phyloP scores from a whole-genome alignment of 495 filamentous ascomycete species.

The Talaromyces borbonicus region DNA sequence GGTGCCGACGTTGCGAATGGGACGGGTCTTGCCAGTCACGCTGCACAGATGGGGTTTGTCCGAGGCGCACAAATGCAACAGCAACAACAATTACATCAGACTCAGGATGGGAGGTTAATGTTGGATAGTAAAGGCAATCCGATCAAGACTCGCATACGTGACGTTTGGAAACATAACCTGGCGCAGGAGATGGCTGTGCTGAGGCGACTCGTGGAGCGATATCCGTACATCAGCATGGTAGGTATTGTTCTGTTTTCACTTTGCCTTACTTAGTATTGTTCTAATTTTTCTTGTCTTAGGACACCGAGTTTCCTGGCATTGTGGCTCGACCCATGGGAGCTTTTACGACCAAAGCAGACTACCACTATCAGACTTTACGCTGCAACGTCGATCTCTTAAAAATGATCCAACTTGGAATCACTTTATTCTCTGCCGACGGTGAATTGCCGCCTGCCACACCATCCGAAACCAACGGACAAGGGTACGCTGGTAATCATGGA shows the following conservation, averaged over 20 bases:
- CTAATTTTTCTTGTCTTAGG: conserved; percentile 39
- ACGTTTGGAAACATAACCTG: conserved; percentile 89
- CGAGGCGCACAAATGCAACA: conserved; percentile 66
- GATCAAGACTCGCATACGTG: conserved; percentile 69
- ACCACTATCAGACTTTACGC: conserved; percentile 95
- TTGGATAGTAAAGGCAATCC: conserved; percentile 34
- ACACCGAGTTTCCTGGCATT: conserved; percentile 95
- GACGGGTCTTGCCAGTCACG: conserved; percentile 80
- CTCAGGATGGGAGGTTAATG: conserved; percentile 33
- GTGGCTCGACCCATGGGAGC: conserved; percentile 90
- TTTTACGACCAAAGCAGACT: conserved; percentile 89
- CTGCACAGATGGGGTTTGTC: conserved; percentile 76
- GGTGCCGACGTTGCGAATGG: conserved; percentile 49
- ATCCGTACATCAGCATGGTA: conserved; percentile 96
- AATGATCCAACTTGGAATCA: conserved; percentile 93
- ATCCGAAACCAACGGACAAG: conserved; percentile 45
- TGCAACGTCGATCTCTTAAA: conserved; percentile 96
- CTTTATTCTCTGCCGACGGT: conserved; percentile 78
- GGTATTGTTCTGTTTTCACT: conserved; percentile 15
- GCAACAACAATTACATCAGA: conserved; percentile 37
- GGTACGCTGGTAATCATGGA: conserved; percentile 42
- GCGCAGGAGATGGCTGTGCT: conserved; percentile 79
- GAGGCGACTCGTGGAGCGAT: conserved; percentile 72
- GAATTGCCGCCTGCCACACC: conserved; percentile 66
- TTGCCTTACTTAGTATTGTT: neutral